Base-by-base conservation (phyloP, 257 asterid genomes). In the Craterostigma plantagineum region DNA sequence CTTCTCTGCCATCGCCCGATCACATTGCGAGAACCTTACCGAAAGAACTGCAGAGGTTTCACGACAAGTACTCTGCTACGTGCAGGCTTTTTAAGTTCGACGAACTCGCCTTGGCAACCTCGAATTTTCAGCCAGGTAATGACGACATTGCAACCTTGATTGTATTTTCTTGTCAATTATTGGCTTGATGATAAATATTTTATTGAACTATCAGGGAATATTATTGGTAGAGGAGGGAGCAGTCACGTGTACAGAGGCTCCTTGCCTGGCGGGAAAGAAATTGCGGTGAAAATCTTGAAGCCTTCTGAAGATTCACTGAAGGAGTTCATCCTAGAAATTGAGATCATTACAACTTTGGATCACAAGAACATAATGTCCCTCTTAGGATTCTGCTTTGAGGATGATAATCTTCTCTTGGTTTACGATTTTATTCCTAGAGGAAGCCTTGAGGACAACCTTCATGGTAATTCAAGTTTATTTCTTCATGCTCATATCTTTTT, bases 371-470 rank as follows among this genome's bases (percentile, higher is more conserved):
- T 90, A 46, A 79, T 79, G 55, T 75, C 94, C 10, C 84, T 83
- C 5, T 77, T 79, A 35, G 95, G 99, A n/a, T 90, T 79, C 64
- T 90, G 94, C 64, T 83, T 67, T 10, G 95, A 79, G 69, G 75
- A 73, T 63, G 62, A 51, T 53, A 69, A 59, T 49, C 86, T 83
- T 45, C 70, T 77, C 54, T 65, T 83, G 79, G 99, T 83, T 11
- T 90, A 90, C 45, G 92, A 83, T 70, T 75, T 83, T 53, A 68
- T 83, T 8, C 55, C 94, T 9, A 62, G 91, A 72, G 99, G 99
- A 63, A 83, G 99, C 84, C 95, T 90, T 11, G 99, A 83, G 69
- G 99, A 79, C 48, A 90, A 76, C 42, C 83, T 90, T 61, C 81
- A 90, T 17, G 92, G 99, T 82, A 82, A n/a, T 12, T 30, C 18